Evolutionary conservation across 2,329 filamentous ascomycete species (phyloP), one percentile per base, ranked within the genome.

Genomic region (Colletotrichum endophyticum): DNA sequence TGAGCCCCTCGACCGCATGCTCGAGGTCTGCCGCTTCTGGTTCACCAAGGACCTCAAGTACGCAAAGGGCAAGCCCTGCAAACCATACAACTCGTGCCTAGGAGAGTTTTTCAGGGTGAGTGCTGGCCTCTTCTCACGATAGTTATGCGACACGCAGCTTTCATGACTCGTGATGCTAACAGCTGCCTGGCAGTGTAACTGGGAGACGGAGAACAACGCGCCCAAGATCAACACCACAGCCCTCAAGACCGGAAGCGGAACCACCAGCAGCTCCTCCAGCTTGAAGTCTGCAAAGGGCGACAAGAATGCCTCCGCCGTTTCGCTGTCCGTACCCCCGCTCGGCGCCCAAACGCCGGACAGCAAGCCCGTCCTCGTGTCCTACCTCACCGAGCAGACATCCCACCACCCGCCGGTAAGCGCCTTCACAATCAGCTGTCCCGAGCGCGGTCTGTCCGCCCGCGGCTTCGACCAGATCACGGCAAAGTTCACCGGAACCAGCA

Each of bases 31-130:
- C 81, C 93, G 96, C 76, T 99, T 99, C 86, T 99, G 97, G 97
- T 98, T 99, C 82, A 99, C 97, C 78, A 99, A 99, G 85, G 97
- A 99, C 85, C 85, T 99, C 85, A 99, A 99, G 91, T 99, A 99
- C 82, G 95, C 98, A 84, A 99, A 99, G 88, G 96, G 96, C 76
- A 98, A 96, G 88, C 97, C 97, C 59, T 99, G 96, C 92, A 99
- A 99, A 86, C 97, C 97, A 13, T 99, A 99, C 88, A 99, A 99
- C 86, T 98, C 96, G 64, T 96, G 96, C 44, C 87, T 99, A 67
- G 97, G 97, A 79, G 97, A 99, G 87, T 99, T 99, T 87, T 99
- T 99, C 87, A 92, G 96, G 87, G 95, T 96, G 88, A 82, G 92
- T 87, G 8, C 27, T 67, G 34, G 27, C 53, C 66, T 59, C 12